Base-by-base conservation (phyloP, 2,329 filamentous ascomycete species). In the Ophiostoma himal-ulmi region DNA sequence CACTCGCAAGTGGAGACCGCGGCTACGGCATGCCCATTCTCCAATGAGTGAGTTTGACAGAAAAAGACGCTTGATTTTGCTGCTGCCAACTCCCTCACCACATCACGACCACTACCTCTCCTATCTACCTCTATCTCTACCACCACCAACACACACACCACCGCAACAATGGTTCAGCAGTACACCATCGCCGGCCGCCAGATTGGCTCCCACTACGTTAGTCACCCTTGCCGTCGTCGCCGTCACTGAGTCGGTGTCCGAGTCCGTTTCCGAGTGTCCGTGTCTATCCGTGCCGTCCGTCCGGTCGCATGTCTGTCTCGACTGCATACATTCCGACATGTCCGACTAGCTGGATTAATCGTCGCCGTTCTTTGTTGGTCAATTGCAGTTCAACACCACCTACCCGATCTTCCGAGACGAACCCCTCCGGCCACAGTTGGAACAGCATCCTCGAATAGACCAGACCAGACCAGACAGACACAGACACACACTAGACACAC, bases 141-240 rank as follows among this genome's bases (percentile, higher is more conserved):
- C n/a, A 54, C 52, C 71, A 60, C 62, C 13, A 67, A 30, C 39
- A 37, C 65, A 67, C 64, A 71, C 71, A 60, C 62, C 5, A 67
- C 65, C 65, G 65, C 65, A 67, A 67, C 65, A 71, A 84, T 84
- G 82, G 81, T 82, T 75, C 77, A 79, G 74, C 80, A 79, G 75
- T 88, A 88, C 82, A 83, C 78, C 75, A 81, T 88, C 76, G 80
- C 85, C 78, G 86, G 86, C 81, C 83, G 82, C 78, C 83, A 87
- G 79, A 79, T 88, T 78, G 86, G 82, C 81, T 86, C 86, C 73
- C 86, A 88, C 82, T 83, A 86, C 80, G 86, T 88, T 76, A 77
- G 86, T 83, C 36, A 22, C 22, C 41, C 11, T 68, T n/a, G 39
- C 20, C 41, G 13, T 57, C 22, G 41, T 11, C 48, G 67, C 10